Conservation (phyloP, 2,329 filamentous ascomycete genomes). For the Monilinia vaccinii-corymbosi region DNA sequence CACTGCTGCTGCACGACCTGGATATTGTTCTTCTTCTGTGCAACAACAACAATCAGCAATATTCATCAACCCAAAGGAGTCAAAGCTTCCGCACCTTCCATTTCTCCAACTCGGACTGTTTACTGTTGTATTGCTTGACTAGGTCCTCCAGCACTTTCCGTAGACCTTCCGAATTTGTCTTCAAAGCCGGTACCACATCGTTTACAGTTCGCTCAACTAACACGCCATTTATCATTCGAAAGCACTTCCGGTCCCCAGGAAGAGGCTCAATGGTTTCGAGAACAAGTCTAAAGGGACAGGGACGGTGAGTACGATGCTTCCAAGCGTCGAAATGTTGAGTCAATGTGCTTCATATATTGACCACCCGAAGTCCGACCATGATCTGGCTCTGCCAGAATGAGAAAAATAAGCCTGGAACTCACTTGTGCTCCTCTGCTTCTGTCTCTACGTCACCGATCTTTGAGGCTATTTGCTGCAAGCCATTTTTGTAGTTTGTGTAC, state of each 20-base stretch:
- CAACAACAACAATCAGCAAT: constrained; percentile 14
- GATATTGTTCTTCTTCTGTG: constrained; percentile 81
- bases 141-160: constrained; percentile 92
- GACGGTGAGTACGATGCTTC: constrained; percentile 32
- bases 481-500: constrained; percentile 69
- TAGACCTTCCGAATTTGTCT: constrained; percentile 88
- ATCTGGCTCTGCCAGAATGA: background rate
- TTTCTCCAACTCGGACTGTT: constrained; percentile 90
- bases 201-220: constrained; percentile 88
- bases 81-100: constrained; percentile 73
- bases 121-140: constrained; percentile 90
- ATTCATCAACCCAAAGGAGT: background rate
- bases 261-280: constrained; percentile 84
- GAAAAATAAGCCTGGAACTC: constrained; percentile 30
- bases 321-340: constrained; percentile 19
- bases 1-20: constrained; percentile 77
- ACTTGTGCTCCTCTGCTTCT: constrained; percentile 98
- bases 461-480: constrained; percentile 82
- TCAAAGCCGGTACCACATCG: constrained; percentile 82
- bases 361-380: background rate
- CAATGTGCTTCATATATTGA: background rate
- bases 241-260: constrained; percentile 82
- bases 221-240: constrained; percentile 97
- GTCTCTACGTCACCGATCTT: constrained; percentile 98
- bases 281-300: constrained; percentile 59